A percentile compares a stretch with the other conserved stretches of the same genome.
Evolutionary conservation across 106 monocot species (phyloP).

Genomic region (Acorus gramineus): DNA sequence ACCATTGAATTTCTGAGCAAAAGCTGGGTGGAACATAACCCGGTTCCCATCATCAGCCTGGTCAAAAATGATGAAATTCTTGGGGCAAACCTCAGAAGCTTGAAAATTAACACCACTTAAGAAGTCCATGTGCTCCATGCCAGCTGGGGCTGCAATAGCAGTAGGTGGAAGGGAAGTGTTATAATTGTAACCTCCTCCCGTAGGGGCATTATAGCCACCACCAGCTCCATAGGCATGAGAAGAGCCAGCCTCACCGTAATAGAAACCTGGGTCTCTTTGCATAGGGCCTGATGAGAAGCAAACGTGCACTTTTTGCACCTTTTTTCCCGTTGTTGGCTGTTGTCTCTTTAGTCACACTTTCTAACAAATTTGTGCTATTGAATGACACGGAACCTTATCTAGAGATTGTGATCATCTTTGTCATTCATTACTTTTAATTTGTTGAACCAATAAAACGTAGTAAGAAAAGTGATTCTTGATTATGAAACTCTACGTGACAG

Average conservation of each 20-base stretch:
- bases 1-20: slow-evolving; percentile 25
- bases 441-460: too few relatives aligned
- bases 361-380: too few relatives aligned
- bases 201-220: slow-evolving; percentile 4
- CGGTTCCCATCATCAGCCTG: slow-evolving; percentile 30
- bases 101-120: slow-evolving; percentile 35
- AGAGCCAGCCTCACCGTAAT: slow-evolving; percentile 8
- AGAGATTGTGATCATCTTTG: slow-evolving; percentile 9
- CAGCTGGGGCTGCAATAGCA: slow-evolving; percentile 6
- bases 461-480: too few relatives aligned
- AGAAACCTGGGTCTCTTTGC: slow-evolving; percentile 41
- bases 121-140: slow-evolving; percentile 10
- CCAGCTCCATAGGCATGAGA: slow-evolving; percentile 22
- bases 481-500: slow-evolving; percentile 49
- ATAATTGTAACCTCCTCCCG: slow-evolving; percentile 16
- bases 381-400: background rate
- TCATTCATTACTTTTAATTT: too few relatives aligned
- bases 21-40: slow-evolving; percentile 53
- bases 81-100: slow-evolving; percentile 39
- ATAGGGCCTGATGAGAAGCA: slow-evolving; percentile 10
- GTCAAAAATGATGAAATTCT: slow-evolving; percentile 59
- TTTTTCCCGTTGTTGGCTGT: too few relatives aligned
- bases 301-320: too few relatives aligned
- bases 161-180: slow-evolving; percentile 11
- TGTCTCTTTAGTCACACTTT: too few relatives aligned